Evolutionary conservation across 192 early-diverging fungal genomes (phyloP), one percentile per base, ranked within the genome.

Genomic region (Backusella tuberculispora): DNA sequence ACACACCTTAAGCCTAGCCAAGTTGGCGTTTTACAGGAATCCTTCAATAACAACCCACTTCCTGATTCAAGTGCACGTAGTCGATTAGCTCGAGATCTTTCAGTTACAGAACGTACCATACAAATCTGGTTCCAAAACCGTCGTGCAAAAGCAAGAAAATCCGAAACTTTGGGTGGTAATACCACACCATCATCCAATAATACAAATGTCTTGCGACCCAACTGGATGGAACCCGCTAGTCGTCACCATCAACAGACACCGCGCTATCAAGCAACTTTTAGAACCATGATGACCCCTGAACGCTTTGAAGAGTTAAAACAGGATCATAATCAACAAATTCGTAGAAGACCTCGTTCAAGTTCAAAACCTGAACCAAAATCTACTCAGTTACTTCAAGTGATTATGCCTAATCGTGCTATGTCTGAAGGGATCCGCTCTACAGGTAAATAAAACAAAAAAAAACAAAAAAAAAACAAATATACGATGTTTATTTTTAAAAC

Each of bases 91-190:
- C 84, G 90, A 74, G 78, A 84, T 34, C 78, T 93, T 19, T 86
- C 86, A 45, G 90, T 95, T 84, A 86, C 90, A 10, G 83, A 86
- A 48, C 87, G 93, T 21, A 85, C 75, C 85, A 89, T 95, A 63
- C 93, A 95, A 75, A 91, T 95, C 47, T 95, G 93, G 93, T 95
- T 95, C 76, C 93, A 95, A 78, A 95, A 95, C 84, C 80, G 91
- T 53, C 81, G 93, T 24, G 92, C 92, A 38, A 95, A 95, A 74
- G 83, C 90, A 34, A 91, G 93, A 80, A 86, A 87, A 48, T 85
- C 86, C 68, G 78, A 79, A 48, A n/a, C 8, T 24, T 60, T 26
- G 9, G 21, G 21, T 26, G 13, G 9, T 12, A 60, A 26, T 24
- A 26, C 1, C 21, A 24, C 10, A n/a, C n/a, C n/a, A n/a, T n/a